Base-by-base conservation (phyloP, 2,329 filamentous ascomycete genomes). In the Paraphoma chrysanthemicola region DNA sequence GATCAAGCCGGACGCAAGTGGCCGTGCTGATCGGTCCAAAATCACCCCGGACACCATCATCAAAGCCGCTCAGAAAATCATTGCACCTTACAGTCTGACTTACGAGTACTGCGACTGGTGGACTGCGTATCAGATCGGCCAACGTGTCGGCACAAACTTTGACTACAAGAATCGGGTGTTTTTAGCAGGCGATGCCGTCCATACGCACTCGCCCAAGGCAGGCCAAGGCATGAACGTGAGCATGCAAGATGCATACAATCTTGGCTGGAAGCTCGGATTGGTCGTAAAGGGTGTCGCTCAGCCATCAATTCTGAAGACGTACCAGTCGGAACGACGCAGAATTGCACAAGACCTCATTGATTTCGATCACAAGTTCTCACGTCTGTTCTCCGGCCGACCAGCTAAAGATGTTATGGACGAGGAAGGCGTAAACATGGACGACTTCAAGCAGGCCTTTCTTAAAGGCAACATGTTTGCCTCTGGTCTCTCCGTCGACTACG, bases 201-300 rank as follows among this genome's bases (percentile, higher is more conserved):
- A 84, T 56, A 83, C 82, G 2, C 82, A 84, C 63, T 79, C 76
- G 14, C 87, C 87, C 17, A 90, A 90, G 67, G 87, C 86, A 0
- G 87, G 87, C 1, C 88, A 90, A 67, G 88, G 89, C 11, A 90
- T 91, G 88, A 91, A 91, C 63, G 85, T 90, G 2, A 85, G 81
- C 30, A 89, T 91, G 85, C 88, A 90, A 64, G 89, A 91, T 69
- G 76, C 80, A 4, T 86, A 80, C 72, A 87, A 86, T 60, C 76
- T 87, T 0, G 83, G 81, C 29, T 86, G 85, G 84, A 87, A 87
- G 66, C 70, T 86, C 1, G 80, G 78, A 0, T 68, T 79, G 29
- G 83, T 84, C 0, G 70, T 85, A 18, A 82, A 79, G 29, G 78
- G 79, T 5, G 59, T 75, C 9, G 70, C 75, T 1, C 62, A 77